Evolutionary conservation across 371 early-diverging fungal species (phyloP).

Genomic region (Blakeslea trispora): DNA sequence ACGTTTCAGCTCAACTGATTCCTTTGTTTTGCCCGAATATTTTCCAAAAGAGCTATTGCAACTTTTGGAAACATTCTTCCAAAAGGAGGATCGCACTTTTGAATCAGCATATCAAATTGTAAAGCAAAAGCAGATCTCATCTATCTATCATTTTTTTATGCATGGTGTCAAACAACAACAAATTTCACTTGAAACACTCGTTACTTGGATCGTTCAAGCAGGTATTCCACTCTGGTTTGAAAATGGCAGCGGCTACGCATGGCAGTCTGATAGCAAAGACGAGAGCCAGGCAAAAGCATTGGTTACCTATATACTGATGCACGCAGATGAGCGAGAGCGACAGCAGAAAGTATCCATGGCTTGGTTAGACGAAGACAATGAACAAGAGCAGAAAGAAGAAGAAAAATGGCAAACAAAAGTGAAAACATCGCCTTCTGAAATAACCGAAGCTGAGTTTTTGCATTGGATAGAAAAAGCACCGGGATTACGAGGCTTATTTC

Average conservation of each 20-base stretch:
- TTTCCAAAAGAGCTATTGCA: not conserved
- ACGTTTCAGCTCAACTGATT: not conserved
- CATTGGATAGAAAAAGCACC: slow-evolving; percentile 33
- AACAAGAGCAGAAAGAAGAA: not conserved
- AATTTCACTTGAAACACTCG: slow-evolving; percentile 28
- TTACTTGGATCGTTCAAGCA: slow-evolving; percentile 18
- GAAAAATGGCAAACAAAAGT: slow-evolving; percentile 23
- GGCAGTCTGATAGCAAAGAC: not conserved
- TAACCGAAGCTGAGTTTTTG: slow-evolving; percentile 23
- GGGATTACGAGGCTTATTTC: slow-evolving; percentile 19
- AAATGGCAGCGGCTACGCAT: slow-evolving; percentile 12
- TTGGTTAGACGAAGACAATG: slow-evolving; percentile 16
- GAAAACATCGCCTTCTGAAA: slow-evolving; percentile 7
- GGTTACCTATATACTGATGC: slow-evolving; percentile 20
- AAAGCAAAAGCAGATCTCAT: not conserved
- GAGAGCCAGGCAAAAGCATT: slow-evolving; percentile 8
- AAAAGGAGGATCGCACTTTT: not conserved
- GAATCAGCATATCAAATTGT: not conserved
- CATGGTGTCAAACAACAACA: slow-evolving; percentile 6
- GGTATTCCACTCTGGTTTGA: slow-evolving; percentile 41
- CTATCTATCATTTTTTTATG: slow-evolving; percentile 20
- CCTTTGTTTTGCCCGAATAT: not conserved
- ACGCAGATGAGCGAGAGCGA: slow-evolving; percentile 15
- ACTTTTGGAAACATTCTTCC: not conserved
- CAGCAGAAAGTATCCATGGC: slow-evolving; percentile 21